These are phyloP conservation scores for Aspergillus wentii DNA, from an alignment of 495 filamentous ascomycete species.

Conservation along the genomic window DNA sequence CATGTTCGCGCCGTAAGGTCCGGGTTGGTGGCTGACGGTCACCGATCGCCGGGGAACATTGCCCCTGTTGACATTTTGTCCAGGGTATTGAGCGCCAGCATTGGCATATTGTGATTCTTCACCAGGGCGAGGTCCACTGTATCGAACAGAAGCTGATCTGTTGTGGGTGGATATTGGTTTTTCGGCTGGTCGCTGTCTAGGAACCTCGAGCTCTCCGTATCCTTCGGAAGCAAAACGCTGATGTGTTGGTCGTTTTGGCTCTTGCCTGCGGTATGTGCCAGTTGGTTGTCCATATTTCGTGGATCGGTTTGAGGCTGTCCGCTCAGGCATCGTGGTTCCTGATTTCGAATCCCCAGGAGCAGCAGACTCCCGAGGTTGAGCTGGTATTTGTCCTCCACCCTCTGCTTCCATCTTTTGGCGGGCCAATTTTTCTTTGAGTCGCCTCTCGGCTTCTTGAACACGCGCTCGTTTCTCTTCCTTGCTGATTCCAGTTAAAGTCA, in stretches of 20 bases:
- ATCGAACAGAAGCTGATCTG: conserved; percentile 15
- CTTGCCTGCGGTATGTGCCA: conserved; percentile 2
- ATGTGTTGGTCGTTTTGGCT: conserved; percentile 2
- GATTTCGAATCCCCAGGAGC: background rate
- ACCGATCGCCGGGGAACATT: conserved; percentile 25
- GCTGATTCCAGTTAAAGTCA: conserved; percentile 79
- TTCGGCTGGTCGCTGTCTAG: conserved; percentile 6
- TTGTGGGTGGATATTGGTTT: conserved; percentile 10
- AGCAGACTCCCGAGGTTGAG: background rate
- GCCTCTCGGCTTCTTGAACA: conserved; percentile 71
- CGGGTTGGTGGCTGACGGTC: conserved; percentile 21
- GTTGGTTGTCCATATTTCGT: too few relatives aligned
- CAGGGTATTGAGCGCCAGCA: too few relatives aligned
- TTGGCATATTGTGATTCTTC: conserved; percentile 17
- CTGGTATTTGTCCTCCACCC: background rate
- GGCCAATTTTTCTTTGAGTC: conserved; percentile 45
- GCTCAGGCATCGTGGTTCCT: background rate
- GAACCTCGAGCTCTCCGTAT: conserved; percentile 3
- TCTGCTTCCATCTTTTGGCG: conserved; percentile 24
- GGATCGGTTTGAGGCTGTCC: background rate
- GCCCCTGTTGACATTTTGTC: conserved; percentile 14
- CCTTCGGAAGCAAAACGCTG: conserved; percentile 3
- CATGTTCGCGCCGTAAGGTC: conserved; percentile 3
- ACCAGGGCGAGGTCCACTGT: conserved; percentile 6
- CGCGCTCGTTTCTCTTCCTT: conserved; percentile 86